A percentile compares a stretch with the other conserved stretches of the same genome.
Evolutionary conservation across 1,284 basidiomycete species (phyloP).

Genomic region (Apiotrichum mycotoxinovorans): DNA sequence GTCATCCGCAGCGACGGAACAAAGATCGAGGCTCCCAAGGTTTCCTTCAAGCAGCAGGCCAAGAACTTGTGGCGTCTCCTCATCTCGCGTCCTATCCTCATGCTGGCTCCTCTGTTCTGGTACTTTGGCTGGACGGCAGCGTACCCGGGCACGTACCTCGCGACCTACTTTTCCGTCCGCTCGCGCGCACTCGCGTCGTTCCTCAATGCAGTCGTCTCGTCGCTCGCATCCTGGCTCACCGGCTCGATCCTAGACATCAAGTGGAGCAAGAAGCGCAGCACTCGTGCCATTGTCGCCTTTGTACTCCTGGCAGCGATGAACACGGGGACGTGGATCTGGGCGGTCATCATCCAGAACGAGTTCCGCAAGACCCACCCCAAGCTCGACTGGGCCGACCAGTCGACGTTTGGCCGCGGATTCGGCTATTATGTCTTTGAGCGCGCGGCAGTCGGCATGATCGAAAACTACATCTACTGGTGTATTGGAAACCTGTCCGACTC

Average conservation of each 20-base stretch:
- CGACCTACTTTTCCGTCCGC: constrained; percentile 7
- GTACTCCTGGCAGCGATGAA: background rate
- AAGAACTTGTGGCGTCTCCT: background rate
- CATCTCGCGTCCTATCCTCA: background rate
- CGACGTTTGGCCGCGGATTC: constrained; percentile 13
- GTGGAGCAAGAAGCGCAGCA: constrained; percentile 3
- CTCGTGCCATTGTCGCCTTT: constrained; percentile 5
- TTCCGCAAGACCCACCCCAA: constrained; percentile 9
- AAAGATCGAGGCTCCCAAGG: background rate
- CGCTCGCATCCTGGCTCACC: constrained; percentile 15
- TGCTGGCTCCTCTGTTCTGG: constrained; percentile 2
- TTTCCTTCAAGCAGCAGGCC: background rate
- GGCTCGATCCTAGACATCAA: constrained; percentile 11
- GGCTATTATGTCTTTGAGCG: constrained; percentile 16
- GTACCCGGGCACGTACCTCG: constrained; percentile 10
- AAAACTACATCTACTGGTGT: constrained; percentile 18
- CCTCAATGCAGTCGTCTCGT: background rate
- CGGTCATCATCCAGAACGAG: constrained; percentile 12
- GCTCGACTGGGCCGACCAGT: constrained; percentile 9
- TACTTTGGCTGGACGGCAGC: constrained; percentile 6
- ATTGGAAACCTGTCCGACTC: constrained; percentile 12
- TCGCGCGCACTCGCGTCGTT: constrained; percentile 3
- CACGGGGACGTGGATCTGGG: constrained; percentile 14
- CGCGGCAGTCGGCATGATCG: constrained; percentile 1
- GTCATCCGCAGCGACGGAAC: constrained; percentile 7